Conservation (phyloP, 495 filamentous ascomycete genomes). For the Poronia punctata region DNA sequence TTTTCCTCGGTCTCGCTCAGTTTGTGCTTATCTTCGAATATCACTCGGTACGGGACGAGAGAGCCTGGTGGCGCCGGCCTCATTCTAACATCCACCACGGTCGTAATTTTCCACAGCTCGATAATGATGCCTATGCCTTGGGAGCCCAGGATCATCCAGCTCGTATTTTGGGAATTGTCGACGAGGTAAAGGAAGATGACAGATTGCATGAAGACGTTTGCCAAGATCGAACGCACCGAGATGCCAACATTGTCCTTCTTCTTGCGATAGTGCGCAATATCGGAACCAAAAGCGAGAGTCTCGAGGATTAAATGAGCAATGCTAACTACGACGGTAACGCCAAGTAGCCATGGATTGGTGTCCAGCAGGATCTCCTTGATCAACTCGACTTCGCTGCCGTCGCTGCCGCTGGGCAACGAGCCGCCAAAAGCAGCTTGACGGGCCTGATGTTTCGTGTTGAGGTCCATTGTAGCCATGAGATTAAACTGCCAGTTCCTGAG, state of each 20-base stretch:
- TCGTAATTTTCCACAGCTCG: constrained; percentile 98
- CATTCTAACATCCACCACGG: constrained; percentile 83
- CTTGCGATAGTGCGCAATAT: constrained; percentile 95
- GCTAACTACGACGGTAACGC: constrained; percentile 74
- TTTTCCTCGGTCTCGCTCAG: constrained; percentile 92
- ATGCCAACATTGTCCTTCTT: constrained; percentile 99
- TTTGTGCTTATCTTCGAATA: constrained; percentile 95
- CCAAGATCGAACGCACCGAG: constrained; percentile 89
- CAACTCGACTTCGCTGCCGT: constrained; percentile 76
- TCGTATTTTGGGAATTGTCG: constrained; percentile 94
- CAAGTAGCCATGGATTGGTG: constrained; percentile 86
- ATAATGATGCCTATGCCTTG: constrained; percentile 91
- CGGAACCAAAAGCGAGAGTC: constrained; percentile 92
- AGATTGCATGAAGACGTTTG: constrained; percentile 95
- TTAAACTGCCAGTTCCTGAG: constrained; percentile 87
- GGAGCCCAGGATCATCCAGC: constrained; percentile 95
- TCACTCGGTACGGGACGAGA: constrained; percentile 72
- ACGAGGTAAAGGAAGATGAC: constrained; percentile 98
- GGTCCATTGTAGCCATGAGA: constrained; percentile 74
- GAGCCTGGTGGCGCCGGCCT: constrained; percentile 59
- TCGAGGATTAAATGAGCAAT: constrained; percentile 94
- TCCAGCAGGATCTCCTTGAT: constrained; percentile 91
- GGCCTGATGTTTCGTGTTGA: constrained; percentile 74
- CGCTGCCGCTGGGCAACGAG: constrained; percentile 50
- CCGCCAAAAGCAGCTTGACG: constrained; percentile 59